Base-by-base conservation (phyloP, 352 stramenopile genomes). In the Globisporangium perplexum region DNA sequence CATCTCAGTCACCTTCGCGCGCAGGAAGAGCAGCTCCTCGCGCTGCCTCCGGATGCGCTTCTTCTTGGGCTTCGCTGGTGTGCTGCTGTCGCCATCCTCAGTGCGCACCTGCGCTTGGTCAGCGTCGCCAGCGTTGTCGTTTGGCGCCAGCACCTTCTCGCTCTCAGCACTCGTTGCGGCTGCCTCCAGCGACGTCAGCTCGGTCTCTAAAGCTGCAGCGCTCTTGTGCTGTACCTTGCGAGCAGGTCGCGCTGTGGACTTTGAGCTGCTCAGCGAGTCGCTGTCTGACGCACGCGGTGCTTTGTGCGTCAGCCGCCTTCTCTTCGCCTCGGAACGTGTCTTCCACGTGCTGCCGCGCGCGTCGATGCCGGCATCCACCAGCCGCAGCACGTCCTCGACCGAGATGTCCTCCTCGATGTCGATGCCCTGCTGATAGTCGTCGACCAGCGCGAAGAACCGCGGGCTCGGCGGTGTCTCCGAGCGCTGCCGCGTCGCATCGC, bases 11-110 rank as follows among this genome's bases (percentile, higher is more conserved):
- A 58, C 52, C 28, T 58, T 58, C 22, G 44, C 31, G 8, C 52
- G 43, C 44, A 58, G 41, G 44, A 52, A 58, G 15, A 58, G 14
- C 15, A 58, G 42, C 12, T 58, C 52, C 11, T 58, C 15, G 4
- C 52, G 52, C 26, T 58, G 52, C 28, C 35, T 50, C 33, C 52
- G 52, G 20, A 58, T 36, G 20, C 52, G 52, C 30, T 58, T 58
- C 39, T 58, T 58, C 52, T 30, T 58, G 15, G 43, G 52, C 33
- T 58, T 58, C 10, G 38, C 5, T 20, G 33, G 1, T 14, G n/a
- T 4, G 8, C 5, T 10, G n/a, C n/a, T 31, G 47, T 12, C 33
- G 33, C 33, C 33, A 11, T 17, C 11, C 33, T 17, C 10, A 0
- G 33, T 17, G 12, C 11, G 8, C 10, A 17, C 12, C 33, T 10